These are phyloP conservation scores for Xerocomus brunneocitrinus DNA, from an alignment of 768 basidiomycete genomes.

Conservation along the genomic window DNA sequence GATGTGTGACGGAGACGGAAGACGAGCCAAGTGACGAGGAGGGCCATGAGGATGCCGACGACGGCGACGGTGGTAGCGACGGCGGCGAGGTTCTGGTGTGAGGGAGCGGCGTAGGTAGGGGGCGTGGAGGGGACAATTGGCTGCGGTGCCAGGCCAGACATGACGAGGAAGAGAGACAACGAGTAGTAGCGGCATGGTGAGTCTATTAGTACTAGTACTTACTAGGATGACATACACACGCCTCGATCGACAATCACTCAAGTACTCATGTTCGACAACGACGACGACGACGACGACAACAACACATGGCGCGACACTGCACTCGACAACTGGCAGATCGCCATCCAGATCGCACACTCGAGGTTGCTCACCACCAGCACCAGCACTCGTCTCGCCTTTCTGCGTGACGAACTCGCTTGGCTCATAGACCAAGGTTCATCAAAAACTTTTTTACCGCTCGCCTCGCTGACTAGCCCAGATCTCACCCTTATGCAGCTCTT, in stretches of 20 bases:
- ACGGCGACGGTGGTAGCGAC: constrained; percentile 23
- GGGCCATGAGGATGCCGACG: constrained; percentile 23
- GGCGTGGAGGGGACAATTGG: neutral
- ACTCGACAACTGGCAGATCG: constrained; percentile 50
- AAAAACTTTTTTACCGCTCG: constrained; percentile 4
- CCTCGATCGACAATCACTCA: neutral
- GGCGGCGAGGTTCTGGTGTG: constrained; percentile 15
- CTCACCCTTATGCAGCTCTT: constrained; percentile 53
- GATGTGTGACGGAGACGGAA: constrained; percentile 20
- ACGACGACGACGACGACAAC: constrained; percentile 29
- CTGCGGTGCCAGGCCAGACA: neutral
- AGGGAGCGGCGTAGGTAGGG: constrained; percentile 16
- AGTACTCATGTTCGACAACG: neutral
- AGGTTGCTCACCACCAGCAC: constrained; percentile 50
- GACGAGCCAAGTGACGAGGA: constrained; percentile 24
- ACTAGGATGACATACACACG: neutral
- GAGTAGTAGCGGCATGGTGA: neutral
- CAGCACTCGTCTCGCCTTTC: constrained; percentile 50
- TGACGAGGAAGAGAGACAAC: neutral
- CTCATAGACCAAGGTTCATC: constrained; percentile 54
- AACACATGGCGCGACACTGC: constrained; percentile 52
- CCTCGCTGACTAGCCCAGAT: constrained; percentile 38
- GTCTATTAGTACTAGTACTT: no score
- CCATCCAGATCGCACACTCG: constrained; percentile 50
- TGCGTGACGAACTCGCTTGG: constrained; percentile 56